Conservation (phyloP, 2,329 filamentous ascomycete genomes). For the Neoscytalidium dimidiatum region DNA sequence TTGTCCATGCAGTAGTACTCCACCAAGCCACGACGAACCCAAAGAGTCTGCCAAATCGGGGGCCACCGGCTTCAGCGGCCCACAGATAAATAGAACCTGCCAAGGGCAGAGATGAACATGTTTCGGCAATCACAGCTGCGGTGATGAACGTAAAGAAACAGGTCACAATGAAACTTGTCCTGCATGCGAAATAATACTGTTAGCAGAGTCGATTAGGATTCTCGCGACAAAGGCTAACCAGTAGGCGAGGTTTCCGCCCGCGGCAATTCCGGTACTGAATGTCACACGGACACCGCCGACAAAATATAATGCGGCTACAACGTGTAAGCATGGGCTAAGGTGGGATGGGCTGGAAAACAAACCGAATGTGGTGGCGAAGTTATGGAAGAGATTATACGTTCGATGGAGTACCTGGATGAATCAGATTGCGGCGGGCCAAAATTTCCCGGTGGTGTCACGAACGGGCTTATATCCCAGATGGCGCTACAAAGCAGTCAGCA, state of each 20-base stretch:
- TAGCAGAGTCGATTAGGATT: not conserved
- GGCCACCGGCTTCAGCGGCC: conserved; percentile 62
- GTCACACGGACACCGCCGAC: conserved; percentile 62
- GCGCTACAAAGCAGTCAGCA: not conserved
- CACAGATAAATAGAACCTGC: conserved; percentile 63
- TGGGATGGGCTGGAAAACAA: not conserved
- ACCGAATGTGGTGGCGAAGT: conserved; percentile 15
- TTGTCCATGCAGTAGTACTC: conserved; percentile 65
- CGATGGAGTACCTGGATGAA: conserved; percentile 8
- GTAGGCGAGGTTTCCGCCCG: conserved; percentile 62
- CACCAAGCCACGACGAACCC: conserved; percentile 67
- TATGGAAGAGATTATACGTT: conserved; percentile 16
- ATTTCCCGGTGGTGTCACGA: not conserved
- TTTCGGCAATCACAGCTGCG: conserved; percentile 61
- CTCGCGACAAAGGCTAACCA: conserved; percentile 43
- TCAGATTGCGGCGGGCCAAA: not conserved
- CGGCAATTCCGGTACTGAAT: conserved; percentile 63
- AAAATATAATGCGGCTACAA: conserved; percentile 60
- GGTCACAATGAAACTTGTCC: conserved; percentile 62
- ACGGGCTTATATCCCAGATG: conserved; percentile 18
- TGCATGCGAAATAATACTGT: conserved; percentile 24
- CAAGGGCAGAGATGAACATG: conserved; percentile 61
- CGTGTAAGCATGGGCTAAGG: conserved; percentile 5
- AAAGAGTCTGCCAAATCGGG: conserved; percentile 56
- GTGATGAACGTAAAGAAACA: conserved; percentile 64